These are phyloP conservation scores for Nyssa sinensis DNA, from an alignment of 148 eudicot species.

Conservation along the genomic window DNA sequence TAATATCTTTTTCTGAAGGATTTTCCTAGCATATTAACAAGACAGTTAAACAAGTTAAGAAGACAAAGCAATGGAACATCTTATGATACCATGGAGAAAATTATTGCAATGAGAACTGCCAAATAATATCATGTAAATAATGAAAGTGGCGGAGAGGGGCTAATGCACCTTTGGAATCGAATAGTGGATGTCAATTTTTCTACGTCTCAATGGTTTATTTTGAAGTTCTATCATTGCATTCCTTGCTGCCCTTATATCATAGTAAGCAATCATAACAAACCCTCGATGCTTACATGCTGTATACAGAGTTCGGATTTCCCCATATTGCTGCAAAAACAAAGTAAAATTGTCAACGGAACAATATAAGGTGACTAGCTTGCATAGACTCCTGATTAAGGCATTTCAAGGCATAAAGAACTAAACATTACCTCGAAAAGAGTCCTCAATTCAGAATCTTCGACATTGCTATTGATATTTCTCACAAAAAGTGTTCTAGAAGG, in stretches of 20 bases:
- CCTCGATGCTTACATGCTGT: slow-evolving; percentile 24
- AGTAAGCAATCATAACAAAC: slow-evolving; percentile 26
- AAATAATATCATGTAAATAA: not conserved
- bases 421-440: slow-evolving; percentile 25
- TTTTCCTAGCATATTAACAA: slow-evolving; percentile 15
- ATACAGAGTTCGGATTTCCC: slow-evolving; percentile 21
- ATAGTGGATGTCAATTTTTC: slow-evolving; percentile 23
- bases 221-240: slow-evolving; percentile 20
- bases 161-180: slow-evolving; percentile 22
- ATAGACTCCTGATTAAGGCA: not conserved
- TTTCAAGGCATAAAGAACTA: not conserved
- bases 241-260: slow-evolving; percentile 26
- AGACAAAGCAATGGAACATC: too few species aligned
- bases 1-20: slow-evolving; percentile 5
- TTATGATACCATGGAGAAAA: too few species aligned
- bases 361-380: slow-evolving; percentile 1
- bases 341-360: slow-evolving; percentile 4
- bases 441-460: slow-evolving; percentile 28
- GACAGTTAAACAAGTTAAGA: slow-evolving; percentile 3
- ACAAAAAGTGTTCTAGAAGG: slow-evolving; percentile 29
- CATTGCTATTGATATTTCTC: slow-evolving; percentile 18
- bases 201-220: slow-evolving; percentile 14
- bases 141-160: not conserved
- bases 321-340: slow-evolving; percentile 23
- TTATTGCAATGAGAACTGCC: not conserved